Base-by-base conservation (phyloP, 495 filamentous ascomycete genomes). In the Neohortaea acidophila region DNA sequence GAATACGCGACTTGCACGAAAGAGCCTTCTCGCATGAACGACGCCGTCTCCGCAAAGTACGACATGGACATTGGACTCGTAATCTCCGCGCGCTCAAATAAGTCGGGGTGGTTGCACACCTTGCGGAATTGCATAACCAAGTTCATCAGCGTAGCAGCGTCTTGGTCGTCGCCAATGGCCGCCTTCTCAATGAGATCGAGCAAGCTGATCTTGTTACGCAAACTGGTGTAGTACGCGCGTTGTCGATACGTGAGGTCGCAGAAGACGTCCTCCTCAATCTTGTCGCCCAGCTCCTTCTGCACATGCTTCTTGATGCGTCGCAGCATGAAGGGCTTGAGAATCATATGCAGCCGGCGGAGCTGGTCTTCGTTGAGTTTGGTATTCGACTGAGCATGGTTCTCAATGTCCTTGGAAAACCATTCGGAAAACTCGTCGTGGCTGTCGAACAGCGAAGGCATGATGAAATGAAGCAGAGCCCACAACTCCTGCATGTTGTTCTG, bases 401-500 rank as follows among this genome's bases (percentile, higher is more conserved):
- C 89, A 50, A 97, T 97, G 51, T 97, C 89, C 57, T 96, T 96
- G 22, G 91, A 96, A 61, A 97, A 97, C 89, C 89, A 97, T 53
- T 97, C 89, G 63, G 84, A 94, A 59, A 97, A 97, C 56, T 97
- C 89, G 55, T 97, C 89, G 57, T 97, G 89, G 2, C 85, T 94
- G 55, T 97, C 89, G 60, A 97, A 97, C 17, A 97, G 65, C 26
- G 80, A 91, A 10, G 89, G 89, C 89, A 97, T 97, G 64, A 97
- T 97, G 59, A 97, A 97, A 67, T 97, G 89, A 24, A 97, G 65
- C 44, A 97, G 64, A 26, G 89, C 89, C 89, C 89, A 97, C 33
- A 97, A 62, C 61, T 97, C 89, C 58, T 97, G 89, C 89, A 97
- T 97, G 66, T 94, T 96, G 60, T 97, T 97, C 59, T 97, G 89